Base-by-base conservation (phyloP, 495 filamentous ascomycete species). In the Aspergillus affinis region DNA sequence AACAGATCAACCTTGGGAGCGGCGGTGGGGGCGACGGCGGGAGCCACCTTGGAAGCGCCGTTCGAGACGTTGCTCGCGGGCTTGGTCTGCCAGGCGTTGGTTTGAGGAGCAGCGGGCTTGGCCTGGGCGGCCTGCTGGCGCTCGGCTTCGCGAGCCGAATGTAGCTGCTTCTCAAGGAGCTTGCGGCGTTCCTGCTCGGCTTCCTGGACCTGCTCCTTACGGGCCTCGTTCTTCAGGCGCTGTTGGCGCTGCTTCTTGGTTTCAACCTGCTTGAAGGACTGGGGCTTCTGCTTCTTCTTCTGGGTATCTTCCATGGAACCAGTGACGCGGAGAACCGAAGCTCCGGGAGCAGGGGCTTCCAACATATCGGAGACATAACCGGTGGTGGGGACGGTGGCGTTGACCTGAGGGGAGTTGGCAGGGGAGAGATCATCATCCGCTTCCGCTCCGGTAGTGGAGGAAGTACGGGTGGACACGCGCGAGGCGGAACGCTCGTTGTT, bases 241-340 rank as follows among this genome's bases (percentile, higher is more conserved):
- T 94, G 90, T 78, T 94, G 90, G 52, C 92, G 86, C 76, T 93
- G 90, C 81, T 95, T 96, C 87, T 96, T 95, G 26, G 87, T 89
- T 75, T 93, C 89, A 13, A 79, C 81, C 54, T 74, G 70, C 69
- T 79, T 76, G 70, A 75, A 75, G 67, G 82, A 80, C 67, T 82
- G 78, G 57, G 77, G 65, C 78, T 88, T 89, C 69, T 81, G 76
- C 72, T 87, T 82, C 78, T 87, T 88, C 72, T 87, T 82, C 77
- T 86, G 87, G 48, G 84, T 82, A 48, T 76, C 76, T 62, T 88
- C 83, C 30, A 83, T 78, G 6, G 80, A 74, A 47, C 86, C 85
- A 48, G 88, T 92, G 48, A 96, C 74, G 20, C 89, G 86, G 41
- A 96, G 82, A 45, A 92, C 86, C 6, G 87, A 86, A n/a, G 90